phyloP scores from a whole-genome alignment of 164 flowering plant genomes.

The Macadamia integrifolia region DNA sequence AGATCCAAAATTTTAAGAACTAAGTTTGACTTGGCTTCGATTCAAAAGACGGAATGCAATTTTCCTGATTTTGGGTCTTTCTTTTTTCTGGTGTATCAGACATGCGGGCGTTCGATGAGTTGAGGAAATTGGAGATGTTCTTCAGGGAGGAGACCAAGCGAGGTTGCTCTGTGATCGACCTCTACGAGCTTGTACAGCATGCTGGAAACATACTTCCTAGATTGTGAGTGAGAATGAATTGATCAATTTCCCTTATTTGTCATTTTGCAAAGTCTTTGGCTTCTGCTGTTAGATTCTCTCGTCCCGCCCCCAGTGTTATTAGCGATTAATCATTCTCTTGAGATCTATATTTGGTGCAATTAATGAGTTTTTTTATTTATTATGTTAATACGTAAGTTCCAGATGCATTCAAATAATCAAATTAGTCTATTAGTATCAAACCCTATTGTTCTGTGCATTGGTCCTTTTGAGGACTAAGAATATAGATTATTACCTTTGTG shows the following conservation, averaged over 20 bases:
- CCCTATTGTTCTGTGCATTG: too few relatives aligned
- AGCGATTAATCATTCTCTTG: too few relatives aligned
- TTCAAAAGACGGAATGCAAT: background rate
- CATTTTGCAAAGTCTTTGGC: background rate
- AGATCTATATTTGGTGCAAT: too few relatives aligned
- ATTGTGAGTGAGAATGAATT: constrained; percentile 47
- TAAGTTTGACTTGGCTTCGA: background rate
- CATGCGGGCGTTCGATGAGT: constrained; percentile 94
- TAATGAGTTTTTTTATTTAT: too few relatives aligned
- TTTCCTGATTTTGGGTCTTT: background rate
- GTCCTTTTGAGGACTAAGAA: too few relatives aligned
- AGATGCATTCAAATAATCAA: too few relatives aligned
- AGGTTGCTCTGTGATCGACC: constrained; percentile 76
- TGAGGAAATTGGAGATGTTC: constrained; percentile 90
- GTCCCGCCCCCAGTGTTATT: background rate
- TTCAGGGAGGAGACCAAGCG: constrained; percentile 86
- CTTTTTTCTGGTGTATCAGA: constrained; percentile 34
- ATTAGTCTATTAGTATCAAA: too few relatives aligned
- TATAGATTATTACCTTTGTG: too few relatives aligned
- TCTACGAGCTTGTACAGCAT: constrained; percentile 97
- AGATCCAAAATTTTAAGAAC: background rate
- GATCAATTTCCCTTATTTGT: background rate
- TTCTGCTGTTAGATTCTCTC: background rate
- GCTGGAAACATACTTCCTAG: constrained; percentile 98
- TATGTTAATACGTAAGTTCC: too few relatives aligned